These are phyloP conservation scores for Plantago major DNA, from an alignment of 257 asterid species.

Conservation along the genomic window DNA sequence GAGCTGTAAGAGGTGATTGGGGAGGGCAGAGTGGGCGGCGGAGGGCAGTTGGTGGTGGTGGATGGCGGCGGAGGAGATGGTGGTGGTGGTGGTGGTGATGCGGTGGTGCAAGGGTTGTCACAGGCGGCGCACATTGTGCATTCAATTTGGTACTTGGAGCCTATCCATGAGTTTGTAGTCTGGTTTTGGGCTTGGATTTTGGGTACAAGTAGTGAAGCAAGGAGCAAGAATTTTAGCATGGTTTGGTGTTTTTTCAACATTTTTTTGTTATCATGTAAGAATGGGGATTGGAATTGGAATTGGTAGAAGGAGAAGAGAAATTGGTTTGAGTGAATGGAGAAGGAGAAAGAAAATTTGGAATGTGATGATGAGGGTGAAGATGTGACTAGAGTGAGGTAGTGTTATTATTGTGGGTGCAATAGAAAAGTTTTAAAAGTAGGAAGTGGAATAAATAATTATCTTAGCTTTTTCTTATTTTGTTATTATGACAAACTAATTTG, in stretches of 20 bases:
- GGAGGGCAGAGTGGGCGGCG: conserved; percentile 65
- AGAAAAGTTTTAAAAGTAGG: conserved; percentile 21
- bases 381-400: conserved; percentile 12
- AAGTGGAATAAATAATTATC: conserved; percentile 13
- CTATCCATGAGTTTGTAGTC: conserved; percentile 44
- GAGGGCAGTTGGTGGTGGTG: conserved; percentile 52
- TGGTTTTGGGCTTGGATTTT: background rate
- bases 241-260: conserved; percentile 31
- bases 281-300: conserved; percentile 6
- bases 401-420: conserved; percentile 29
- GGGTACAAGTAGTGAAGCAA: conserved; percentile 13
- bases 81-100: conserved; percentile 64
- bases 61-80: conserved; percentile 25
- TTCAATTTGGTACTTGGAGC: conserved; percentile 79
- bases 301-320: background rate
- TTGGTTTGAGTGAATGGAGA: background rate
- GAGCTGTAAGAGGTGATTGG: conserved; percentile 36
- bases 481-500: background rate
- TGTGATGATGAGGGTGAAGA: background rate
- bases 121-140: conserved; percentile 95
- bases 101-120: conserved; percentile 81
- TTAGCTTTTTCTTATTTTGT: background rate
- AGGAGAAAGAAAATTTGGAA: background rate
- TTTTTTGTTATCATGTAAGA: conserved; percentile 10
- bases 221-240: conserved; percentile 19